These are phyloP conservation scores for Pestalotiopsis sp. DNA, from an alignment of 2,329 filamentous ascomycete genomes.

Conservation along the genomic window DNA sequence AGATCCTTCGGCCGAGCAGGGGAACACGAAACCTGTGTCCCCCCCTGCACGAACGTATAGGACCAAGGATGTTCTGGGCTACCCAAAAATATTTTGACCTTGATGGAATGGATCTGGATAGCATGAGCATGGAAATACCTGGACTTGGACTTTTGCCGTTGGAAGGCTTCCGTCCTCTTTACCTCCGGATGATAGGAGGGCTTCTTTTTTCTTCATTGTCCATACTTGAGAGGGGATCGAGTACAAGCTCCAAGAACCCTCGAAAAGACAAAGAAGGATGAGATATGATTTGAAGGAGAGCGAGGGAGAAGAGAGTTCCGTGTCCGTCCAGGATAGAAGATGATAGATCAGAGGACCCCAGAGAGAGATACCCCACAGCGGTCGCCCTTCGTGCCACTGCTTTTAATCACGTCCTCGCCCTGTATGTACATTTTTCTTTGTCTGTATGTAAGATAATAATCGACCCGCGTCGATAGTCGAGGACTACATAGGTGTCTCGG, in stretches of 20 bases:
- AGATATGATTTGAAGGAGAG: neutral
- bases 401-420: neutral
- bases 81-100: no score
- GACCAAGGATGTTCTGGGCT: no score
- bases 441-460: neutral
- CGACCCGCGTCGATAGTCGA: neutral
- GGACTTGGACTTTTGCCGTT: no score
- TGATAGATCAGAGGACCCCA: neutral
- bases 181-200: no score
- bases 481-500: neutral
- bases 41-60: no score
- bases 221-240: neutral
- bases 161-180: no score
- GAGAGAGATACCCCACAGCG: neutral
- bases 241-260: neutral
- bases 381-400: neutral
- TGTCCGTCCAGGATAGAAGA: neutral
- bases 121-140: no score
- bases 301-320: neutral
- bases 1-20: no score
- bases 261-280: neutral
- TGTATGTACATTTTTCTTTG: neutral
- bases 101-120: no score
- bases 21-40: no score
- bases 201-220: neutral